phyloP scores from a whole-genome alignment of 2,329 filamentous ascomycete genomes.

The Nannizziopsis arthrosporioides region DNA sequence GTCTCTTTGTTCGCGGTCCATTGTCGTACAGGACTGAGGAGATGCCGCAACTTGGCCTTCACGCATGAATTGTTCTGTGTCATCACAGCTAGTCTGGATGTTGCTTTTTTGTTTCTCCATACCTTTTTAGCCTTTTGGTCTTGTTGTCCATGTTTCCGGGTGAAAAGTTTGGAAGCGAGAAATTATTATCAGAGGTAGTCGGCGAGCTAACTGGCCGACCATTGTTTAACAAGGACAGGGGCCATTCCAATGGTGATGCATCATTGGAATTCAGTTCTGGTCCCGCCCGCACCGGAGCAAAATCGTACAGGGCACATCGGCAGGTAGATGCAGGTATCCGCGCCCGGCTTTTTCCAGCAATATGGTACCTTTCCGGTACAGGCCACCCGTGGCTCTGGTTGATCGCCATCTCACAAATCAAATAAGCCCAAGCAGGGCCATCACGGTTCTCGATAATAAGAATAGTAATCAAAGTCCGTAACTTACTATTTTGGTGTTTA shows the following conservation, averaged over 20 bases:
- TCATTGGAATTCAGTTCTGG: neutral
- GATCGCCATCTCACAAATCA: neutral
- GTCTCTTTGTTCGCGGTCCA: too few relatives aligned
- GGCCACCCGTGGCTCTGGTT: constrained; percentile 1
- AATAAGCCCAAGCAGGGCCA: too few relatives aligned
- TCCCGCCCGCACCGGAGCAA: neutral
- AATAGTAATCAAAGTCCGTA: too few relatives aligned
- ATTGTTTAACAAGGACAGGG: constrained; percentile 1
- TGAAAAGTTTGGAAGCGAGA: constrained; percentile 8
- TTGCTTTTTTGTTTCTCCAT: constrained; percentile 1
- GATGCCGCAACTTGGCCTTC: too few relatives aligned
- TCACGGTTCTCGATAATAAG: too few relatives aligned
- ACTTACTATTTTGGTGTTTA: too few relatives aligned
- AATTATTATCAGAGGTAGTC: neutral
- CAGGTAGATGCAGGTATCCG: neutral
- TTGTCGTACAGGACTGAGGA: too few relatives aligned
- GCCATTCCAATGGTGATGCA: neutral
- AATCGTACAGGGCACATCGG: neutral
- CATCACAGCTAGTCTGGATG: neutral
- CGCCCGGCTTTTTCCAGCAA: neutral
- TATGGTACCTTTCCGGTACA: constrained; percentile 5
- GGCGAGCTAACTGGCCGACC: neutral
- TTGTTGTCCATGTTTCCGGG: neutral
- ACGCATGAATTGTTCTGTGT: too few relatives aligned
- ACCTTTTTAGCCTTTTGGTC: neutral